Conservation (phyloP, 1,284 basidiomycete species). For the Singerocomus inundabilis region DNA sequence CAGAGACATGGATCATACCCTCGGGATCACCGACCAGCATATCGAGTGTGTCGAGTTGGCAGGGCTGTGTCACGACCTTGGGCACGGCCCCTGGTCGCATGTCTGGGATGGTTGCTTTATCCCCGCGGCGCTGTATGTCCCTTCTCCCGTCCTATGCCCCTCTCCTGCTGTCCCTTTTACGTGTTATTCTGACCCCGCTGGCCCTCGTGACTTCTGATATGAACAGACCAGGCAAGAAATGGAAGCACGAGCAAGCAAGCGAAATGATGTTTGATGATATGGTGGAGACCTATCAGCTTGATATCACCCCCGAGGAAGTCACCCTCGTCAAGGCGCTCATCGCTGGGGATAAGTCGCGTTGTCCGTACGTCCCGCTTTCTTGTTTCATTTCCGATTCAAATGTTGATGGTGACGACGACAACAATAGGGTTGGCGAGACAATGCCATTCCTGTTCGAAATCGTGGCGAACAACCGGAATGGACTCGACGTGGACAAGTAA, state of each 20-base stretch:
- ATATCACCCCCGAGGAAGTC: slow-evolving; percentile 39
- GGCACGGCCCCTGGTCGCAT: slow-evolving; percentile 59
- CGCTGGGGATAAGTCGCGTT: slow-evolving; percentile 40
- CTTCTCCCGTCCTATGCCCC: background rate
- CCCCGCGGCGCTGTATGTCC: slow-evolving; percentile 45
- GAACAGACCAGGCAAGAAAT: slow-evolving; percentile 30
- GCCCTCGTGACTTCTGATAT: background rate
- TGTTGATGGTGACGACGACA: background rate
- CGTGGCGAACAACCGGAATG: slow-evolving; percentile 74
- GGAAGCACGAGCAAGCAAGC: slow-evolving; percentile 56
- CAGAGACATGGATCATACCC: slow-evolving; percentile 54
- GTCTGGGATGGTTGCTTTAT: slow-evolving; percentile 57
- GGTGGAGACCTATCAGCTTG: slow-evolving; percentile 42
- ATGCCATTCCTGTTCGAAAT: slow-evolving; percentile 62
- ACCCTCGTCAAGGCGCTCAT: slow-evolving; percentile 56
- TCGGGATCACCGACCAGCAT: slow-evolving; percentile 57
- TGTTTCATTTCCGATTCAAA: background rate
- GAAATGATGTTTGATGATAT: slow-evolving; percentile 62
- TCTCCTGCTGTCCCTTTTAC: background rate
- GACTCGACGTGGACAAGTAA: slow-evolving; percentile 81
- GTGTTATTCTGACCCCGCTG: background rate
- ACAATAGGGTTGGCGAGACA: slow-evolving; percentile 38
- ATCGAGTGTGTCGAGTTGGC: slow-evolving; percentile 53
- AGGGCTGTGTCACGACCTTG: slow-evolving; percentile 57
- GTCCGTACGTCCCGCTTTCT: slow-evolving; percentile 29